Percentiles rank a stretch among this genome's conserved stretches.
Conservation (phyloP, 164 flowering plant genomes). For the Saururus chinensis region DNA sequence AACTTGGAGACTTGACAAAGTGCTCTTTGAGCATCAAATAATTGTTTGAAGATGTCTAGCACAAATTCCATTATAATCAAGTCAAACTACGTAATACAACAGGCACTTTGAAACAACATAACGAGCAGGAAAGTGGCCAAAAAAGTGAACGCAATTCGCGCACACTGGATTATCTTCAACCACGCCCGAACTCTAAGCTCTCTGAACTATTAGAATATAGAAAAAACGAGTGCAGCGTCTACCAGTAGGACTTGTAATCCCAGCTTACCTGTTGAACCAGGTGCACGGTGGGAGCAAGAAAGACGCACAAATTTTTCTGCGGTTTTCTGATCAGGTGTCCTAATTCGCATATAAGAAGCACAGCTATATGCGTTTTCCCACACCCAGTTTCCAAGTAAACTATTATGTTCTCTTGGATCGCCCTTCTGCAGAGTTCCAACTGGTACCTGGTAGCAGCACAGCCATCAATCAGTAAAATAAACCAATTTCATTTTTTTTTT, state of each 20-base stretch:
- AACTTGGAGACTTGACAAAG: no score
- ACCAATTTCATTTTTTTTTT: background rate
- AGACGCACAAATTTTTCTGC: constrained; percentile 53
- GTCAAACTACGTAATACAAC: no score
- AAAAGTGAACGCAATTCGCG: no score
- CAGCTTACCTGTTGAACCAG: constrained; percentile 73
- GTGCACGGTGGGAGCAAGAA: constrained; percentile 84
- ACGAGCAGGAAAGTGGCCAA: no score
- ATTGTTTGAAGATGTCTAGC: no score
- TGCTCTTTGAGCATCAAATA: no score
- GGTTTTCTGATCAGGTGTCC: constrained; percentile 68
- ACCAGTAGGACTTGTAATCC: no score
- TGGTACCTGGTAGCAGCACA: constrained; percentile 49
- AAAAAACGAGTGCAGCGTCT: no score
- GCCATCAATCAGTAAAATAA: background rate
- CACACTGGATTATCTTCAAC: no score
- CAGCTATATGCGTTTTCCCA: constrained; percentile 93
- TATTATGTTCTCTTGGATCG: constrained; percentile 66
- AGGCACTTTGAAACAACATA: no score
- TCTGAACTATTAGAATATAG: no score
- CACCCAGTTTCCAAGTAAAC: constrained; percentile 89
- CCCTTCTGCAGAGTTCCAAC: constrained; percentile 63
- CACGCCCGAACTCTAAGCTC: background rate
- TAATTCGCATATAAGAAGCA: constrained; percentile 67
- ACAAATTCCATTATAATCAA: no score